Evolutionary conservation across 768 basidiomycete genomes (phyloP).

Genomic region (Leucocoprinus birnbaumii): DNA sequence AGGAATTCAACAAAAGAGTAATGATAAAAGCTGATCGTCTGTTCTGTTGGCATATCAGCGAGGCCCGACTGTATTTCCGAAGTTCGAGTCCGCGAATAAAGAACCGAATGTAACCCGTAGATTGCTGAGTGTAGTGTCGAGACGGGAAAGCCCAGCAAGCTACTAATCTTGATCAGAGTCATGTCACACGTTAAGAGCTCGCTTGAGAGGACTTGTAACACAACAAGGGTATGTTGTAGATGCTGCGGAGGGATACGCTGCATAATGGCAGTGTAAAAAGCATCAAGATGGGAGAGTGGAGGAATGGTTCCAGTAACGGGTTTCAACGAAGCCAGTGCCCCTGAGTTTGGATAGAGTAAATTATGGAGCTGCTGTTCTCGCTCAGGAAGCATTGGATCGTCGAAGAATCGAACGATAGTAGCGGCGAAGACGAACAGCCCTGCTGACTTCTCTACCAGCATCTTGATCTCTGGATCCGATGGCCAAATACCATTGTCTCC

Average conservation of each 20-base stretch:
- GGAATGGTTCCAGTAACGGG: background rate
- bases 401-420: constrained; percentile 22
- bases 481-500: constrained; percentile 16
- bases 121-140: background rate
- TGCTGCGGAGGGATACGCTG: background rate
- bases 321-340: background rate
- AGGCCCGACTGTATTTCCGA: background rate
- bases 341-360: background rate
- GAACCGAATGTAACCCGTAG: constrained; percentile 3
- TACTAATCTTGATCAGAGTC: background rate
- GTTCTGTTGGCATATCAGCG: background rate
- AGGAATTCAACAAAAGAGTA: constrained; percentile 10
- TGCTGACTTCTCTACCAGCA: constrained; percentile 18
- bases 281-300: constrained; percentile 1
- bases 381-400: constrained; percentile 5
- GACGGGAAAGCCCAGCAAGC: constrained; percentile 3
- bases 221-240: background rate
- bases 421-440: constrained; percentile 26
- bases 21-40: constrained; percentile 2
- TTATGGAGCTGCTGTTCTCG: constrained; percentile 3
- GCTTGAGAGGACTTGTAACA: background rate
- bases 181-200: background rate
- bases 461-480: constrained; percentile 13
- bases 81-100: background rate
- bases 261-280: constrained; percentile 4